These are phyloP conservation scores for Talaromyces sp. DNA, from an alignment of 2,329 filamentous ascomycete genomes.

Conservation along the genomic window DNA sequence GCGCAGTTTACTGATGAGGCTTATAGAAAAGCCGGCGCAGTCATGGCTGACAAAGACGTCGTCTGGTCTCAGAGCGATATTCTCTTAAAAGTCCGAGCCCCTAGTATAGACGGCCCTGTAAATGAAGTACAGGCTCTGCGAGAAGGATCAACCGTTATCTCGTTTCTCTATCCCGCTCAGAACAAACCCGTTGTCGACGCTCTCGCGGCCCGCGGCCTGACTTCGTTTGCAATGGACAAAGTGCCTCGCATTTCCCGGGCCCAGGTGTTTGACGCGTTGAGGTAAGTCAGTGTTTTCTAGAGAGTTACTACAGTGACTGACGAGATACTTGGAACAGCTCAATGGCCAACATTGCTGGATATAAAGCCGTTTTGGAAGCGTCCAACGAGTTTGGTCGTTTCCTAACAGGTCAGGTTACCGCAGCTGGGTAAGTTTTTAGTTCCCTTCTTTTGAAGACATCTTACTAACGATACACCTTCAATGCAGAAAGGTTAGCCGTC, in stretches of 20 bases:
- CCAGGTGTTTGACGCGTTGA: conserved; percentile 79
- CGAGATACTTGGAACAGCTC: conserved; percentile 49
- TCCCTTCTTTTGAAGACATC: background rate
- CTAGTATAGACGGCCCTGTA: conserved; percentile 50
- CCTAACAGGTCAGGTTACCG: conserved; percentile 82
- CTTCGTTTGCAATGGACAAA: conserved; percentile 87
- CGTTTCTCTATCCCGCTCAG: conserved; percentile 76
- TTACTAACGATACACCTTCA: conserved; percentile 4
- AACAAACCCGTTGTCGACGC: conserved; percentile 71
- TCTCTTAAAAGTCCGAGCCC: conserved; percentile 76
- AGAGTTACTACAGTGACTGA: background rate
- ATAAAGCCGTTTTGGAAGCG: conserved; percentile 85
- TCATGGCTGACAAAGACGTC: conserved; percentile 62
- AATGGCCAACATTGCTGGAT: conserved; percentile 92
- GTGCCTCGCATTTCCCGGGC: conserved; percentile 84
- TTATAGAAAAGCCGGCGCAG: conserved; percentile 74
- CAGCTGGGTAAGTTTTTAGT: conserved; percentile 57
- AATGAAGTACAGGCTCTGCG: conserved; percentile 65
- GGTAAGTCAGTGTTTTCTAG: conserved; percentile 16
- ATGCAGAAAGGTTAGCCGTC: conserved; percentile 20
- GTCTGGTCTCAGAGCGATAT: conserved; percentile 74
- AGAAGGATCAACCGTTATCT: conserved; percentile 69
- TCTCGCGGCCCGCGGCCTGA: conserved; percentile 65
- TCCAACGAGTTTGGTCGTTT: conserved; percentile 87
- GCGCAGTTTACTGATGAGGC: conserved; percentile 74